A percentile compares a stretch with the other conserved stretches of the same genome.
These are phyloP conservation scores for Malassezia yamatoensis DNA, from an alignment of 1,284 basidiomycete species.

Conservation along the genomic window DNA sequence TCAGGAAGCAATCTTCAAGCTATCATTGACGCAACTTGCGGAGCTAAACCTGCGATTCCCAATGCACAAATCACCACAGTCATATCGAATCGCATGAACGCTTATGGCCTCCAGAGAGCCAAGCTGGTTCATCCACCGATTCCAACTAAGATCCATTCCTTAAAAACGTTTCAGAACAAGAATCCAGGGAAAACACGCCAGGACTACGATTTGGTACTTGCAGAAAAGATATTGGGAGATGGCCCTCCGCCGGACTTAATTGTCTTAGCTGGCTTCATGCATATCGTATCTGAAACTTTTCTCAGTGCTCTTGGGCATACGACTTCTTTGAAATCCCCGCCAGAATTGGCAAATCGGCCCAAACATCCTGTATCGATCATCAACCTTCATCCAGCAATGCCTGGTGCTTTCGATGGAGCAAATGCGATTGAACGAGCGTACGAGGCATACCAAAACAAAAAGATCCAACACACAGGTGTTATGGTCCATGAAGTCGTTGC, in stretches of 20 bases:
- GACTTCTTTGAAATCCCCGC: conserved; percentile 22
- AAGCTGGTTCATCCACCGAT: conserved; percentile 60
- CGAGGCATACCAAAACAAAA: conserved; percentile 70
- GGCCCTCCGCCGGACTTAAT: conserved; percentile 63
- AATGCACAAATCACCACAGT: conserved; percentile 67
- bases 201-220: conserved; percentile 79
- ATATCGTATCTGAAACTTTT: conserved; percentile 60
- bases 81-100: conserved; percentile 82
- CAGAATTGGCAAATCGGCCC: conserved; percentile 21
- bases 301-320: conserved; percentile 44
- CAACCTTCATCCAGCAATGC: conserved; percentile 91
- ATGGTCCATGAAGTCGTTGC: conserved; percentile 93
- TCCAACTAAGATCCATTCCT: conserved; percentile 69
- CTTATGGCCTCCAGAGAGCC: conserved; percentile 77
- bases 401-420: conserved; percentile 85
- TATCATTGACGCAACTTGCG: conserved; percentile 73
- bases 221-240: conserved; percentile 57
- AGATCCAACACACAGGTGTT: conserved; percentile 57
- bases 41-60: conserved; percentile 49
- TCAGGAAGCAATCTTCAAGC: conserved; percentile 81
- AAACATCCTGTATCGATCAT: conserved; percentile 66
- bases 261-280: conserved; percentile 96
- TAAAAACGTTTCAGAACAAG: conserved; percentile 72
- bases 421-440: conserved; percentile 79
- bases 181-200: conserved; percentile 61